Evolutionary conservation across 2,329 filamentous ascomycete genomes (phyloP), one percentile per base, ranked within the genome.

Genomic region (Pezicula neosporulosa): DNA sequence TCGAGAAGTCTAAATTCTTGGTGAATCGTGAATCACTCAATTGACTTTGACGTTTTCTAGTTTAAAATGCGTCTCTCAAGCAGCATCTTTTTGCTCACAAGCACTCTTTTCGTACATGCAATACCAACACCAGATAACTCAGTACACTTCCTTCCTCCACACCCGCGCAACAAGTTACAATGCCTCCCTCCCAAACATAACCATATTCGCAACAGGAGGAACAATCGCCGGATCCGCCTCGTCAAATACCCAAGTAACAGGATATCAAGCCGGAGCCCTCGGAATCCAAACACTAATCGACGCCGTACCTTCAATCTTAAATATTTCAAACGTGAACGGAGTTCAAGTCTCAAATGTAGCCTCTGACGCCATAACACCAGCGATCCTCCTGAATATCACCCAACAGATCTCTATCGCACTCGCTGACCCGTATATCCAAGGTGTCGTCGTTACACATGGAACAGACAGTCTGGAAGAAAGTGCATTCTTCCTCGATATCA

Each of bases 381-480:
- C 66, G 5, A 71, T 78, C 48, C 68, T 76, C 41, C 66, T 80
- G 16, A 70, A 68, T 33, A 59, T 82, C 37, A 70, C 72, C 3
- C 67, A 72, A 19, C 64, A 68, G 46, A 74, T 82, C 45, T 74
- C 77, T 48, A 59, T 57, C 19, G 77, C 78, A 51, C 68, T 82
- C 4, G 72, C 74, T 24, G 63, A 61, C 50, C 67, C 68, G n/a
- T 58, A 66, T 46, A 67, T 66, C 33, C 66, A 70, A 47, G 49
- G 49, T 19, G 49, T 51, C 3, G 33, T 47, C 13, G 36, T 51
- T 16, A 84, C 82, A 1, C 82, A 85, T 59, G 82, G 82, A 49
- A 85, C 82, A 9, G 82, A 86, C 60, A 84, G 80, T 0, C 70
- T 85, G 1, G 82, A 84, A 58, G 81, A 85, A 63, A 77, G 77